Conservation (phyloP, 2,329 filamentous ascomycete genomes). For the Trichoderma sp. region DNA sequence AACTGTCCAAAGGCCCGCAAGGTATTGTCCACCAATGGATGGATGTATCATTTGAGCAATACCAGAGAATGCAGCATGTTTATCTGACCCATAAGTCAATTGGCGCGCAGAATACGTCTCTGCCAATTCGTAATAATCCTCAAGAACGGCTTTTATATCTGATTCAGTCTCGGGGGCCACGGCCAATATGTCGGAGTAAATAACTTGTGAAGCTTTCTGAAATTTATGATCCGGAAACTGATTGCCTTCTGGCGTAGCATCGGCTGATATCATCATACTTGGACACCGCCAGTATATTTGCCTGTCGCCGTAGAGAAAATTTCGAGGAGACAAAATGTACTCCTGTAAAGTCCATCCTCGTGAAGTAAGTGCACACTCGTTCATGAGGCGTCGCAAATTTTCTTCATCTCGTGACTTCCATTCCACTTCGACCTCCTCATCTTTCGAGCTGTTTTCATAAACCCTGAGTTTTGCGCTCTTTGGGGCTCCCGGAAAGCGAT, state of each 20-base stretch:
- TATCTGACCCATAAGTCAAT: constrained; percentile 7
- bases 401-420: background rate
- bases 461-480: background rate
- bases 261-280: background rate
- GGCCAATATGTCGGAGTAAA: background rate
- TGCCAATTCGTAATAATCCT: background rate
- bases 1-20: constrained; percentile 6
- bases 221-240: background rate
- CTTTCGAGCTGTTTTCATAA: background rate
- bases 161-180: background rate
- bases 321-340: constrained; percentile 8
- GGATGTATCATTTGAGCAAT: background rate
- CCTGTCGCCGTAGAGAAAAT: constrained; percentile 4
- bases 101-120: background rate
- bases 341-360: constrained; percentile 16
- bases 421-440: background rate
- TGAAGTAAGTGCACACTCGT: background rate
- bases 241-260: background rate
- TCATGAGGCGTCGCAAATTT: background rate
- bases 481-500: background rate
- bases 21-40: background rate
- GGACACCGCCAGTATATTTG: constrained; percentile 16
- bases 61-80: constrained; percentile 5
- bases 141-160: background rate
- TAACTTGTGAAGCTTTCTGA: background rate